Evolutionary conservation across 768 basidiomycete species (phyloP), one percentile per base, ranked within the genome.

Genomic region (Leccinum subgranulosum): DNA sequence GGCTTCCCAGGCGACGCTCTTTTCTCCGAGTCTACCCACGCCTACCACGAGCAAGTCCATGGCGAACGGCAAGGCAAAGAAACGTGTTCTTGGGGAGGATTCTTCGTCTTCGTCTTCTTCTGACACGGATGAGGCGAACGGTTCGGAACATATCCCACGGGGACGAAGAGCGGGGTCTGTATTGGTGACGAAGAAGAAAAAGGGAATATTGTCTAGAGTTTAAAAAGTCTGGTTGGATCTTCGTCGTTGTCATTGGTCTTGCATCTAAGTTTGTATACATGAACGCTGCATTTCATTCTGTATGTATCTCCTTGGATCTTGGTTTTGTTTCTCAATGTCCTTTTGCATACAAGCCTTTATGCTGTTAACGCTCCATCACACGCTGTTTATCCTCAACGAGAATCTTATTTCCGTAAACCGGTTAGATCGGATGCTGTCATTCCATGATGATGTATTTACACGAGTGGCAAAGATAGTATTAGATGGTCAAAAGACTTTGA

Each of bases 121-220:
- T 9, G 75, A 74, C 19, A 65, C 65, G 1, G 76, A 77, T 0
- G 79, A 63, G 34, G 69, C 34, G 1, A 59, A 52, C n/a, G 60
- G 57, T 29, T 70, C 71, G 17, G 64, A 80, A n/a, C 87, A 88
- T 68, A 87, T 90, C 56, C 87, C 87, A 29, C 76, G 70, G 60
- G 75, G 75, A 11, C 77, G 83, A 55, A 74, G 77, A 57, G 88
- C 88, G 39, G 85, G 85, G 2, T 69, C 64, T n/a, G 54, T 28
- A 23, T 41, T 69, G 53, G 51, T 62, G 47, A 60, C 60, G 58
- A 76, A 66, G 65, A 68, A 65, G 66, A 66, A 54, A 58, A 70
- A 55, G 57, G 54, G 64, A 28, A 23, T 61, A 3, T 51, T 65
- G 49, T 60, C 60, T 31, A 48, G 19, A 23, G 8, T 47, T 2